A percentile compares a stretch with the other conserved stretches of the same genome.
Evolutionary conservation across 179 eudicot genomes (phyloP).

Genomic region (Silene vulgaris): DNA sequence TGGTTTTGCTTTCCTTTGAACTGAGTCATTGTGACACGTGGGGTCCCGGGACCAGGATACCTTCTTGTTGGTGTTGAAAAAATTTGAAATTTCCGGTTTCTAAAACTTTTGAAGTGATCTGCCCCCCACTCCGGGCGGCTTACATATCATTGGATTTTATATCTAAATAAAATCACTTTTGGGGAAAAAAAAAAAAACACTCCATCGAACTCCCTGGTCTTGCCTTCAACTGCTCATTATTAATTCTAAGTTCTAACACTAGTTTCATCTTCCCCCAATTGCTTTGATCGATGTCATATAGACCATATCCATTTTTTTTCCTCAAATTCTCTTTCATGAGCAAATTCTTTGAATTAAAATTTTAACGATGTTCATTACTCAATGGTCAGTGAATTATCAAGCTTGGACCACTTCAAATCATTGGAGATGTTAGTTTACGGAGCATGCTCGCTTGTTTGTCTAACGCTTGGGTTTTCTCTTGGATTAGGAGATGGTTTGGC

Average conservation of each 20-base stretch:
- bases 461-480: too few relatives aligned
- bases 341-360: background rate
- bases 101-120: too few relatives aligned
- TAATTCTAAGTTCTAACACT: too few relatives aligned
- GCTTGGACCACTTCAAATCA: background rate
- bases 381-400: constrained; percentile 7
- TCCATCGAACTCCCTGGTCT: too few relatives aligned
- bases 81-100: background rate
- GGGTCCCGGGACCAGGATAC: background rate
- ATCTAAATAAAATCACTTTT: too few relatives aligned
- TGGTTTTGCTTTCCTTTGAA: background rate
- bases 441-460: background rate
- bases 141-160: too few relatives aligned
- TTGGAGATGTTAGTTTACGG: background rate
- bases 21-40: background rate
- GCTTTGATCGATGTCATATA: background rate
- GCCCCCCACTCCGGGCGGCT: too few relatives aligned
- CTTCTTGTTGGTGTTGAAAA: background rate
- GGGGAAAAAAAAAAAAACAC: too few relatives aligned
- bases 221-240: too few relatives aligned
- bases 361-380: background rate
- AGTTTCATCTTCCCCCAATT: background rate
- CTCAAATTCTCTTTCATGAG: background rate
- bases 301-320: background rate
- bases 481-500: too few relatives aligned